Conservation (phyloP, 2,329 filamentous ascomycete genomes). For the Aspergillus phoenicis region DNA sequence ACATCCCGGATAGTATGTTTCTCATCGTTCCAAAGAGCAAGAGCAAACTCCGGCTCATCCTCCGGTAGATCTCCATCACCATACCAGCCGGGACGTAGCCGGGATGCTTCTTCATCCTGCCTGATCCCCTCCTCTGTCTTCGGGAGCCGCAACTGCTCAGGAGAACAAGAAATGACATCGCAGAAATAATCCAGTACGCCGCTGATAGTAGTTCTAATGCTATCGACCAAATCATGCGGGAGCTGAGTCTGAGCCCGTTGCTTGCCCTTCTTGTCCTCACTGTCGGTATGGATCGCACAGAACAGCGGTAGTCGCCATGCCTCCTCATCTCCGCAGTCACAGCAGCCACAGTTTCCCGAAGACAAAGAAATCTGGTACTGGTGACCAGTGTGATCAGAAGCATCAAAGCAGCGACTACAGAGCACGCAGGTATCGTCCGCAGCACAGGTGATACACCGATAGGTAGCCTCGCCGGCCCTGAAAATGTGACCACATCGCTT, state of each 20-base stretch:
- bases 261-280: slow-evolving; percentile 50
- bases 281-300: slow-evolving; percentile 88
- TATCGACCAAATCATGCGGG: slow-evolving; percentile 73
- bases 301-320: slow-evolving; percentile 82
- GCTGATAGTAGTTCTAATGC: slow-evolving; percentile 82
- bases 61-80: slow-evolving; percentile 62
- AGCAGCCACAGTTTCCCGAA: slow-evolving; percentile 90
- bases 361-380: slow-evolving; percentile 88
- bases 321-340: slow-evolving; percentile 94
- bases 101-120: slow-evolving; percentile 77
- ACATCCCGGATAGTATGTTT: slow-evolving; percentile 96
- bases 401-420: slow-evolving; percentile 91
- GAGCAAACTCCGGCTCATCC: slow-evolving; percentile 72
- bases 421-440: slow-evolving; percentile 94
- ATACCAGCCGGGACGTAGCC: slow-evolving; percentile 76
- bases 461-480: slow-evolving; percentile 89
- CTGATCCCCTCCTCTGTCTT: slow-evolving; percentile 82
- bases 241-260: slow-evolving; percentile 66
- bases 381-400: slow-evolving; percentile 91
- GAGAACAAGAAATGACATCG: slow-evolving; percentile 96
- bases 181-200: slow-evolving; percentile 91
- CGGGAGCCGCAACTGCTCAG: slow-evolving; percentile 84
- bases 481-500: slow-evolving; percentile 98
- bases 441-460: slow-evolving; percentile 90
- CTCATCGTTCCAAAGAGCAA: slow-evolving; percentile 97